These are phyloP conservation scores for Polyporus tsugae DNA, from an alignment of 1,284 basidiomycete species.

Conservation along the genomic window DNA sequence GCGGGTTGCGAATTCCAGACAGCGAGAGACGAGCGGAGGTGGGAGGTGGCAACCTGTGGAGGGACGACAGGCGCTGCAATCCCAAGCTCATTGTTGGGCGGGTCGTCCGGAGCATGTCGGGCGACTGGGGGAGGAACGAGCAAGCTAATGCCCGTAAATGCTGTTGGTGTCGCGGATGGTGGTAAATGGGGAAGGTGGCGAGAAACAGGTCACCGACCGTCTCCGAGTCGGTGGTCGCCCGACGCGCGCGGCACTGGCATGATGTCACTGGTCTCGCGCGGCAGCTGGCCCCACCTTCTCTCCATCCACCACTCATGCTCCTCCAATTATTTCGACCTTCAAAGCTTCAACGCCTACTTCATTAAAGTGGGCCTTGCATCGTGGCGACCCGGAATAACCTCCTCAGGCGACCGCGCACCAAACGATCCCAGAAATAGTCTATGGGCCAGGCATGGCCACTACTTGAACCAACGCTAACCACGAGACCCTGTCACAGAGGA, in stretches of 20 bases:
- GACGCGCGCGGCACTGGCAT: neutral
- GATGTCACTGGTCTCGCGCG: neutral
- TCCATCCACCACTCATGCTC: neutral
- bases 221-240: neutral
- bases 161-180: neutral
- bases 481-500: neutral
- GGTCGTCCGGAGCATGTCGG: conserved; percentile 13
- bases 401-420: neutral
- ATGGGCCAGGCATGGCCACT: neutral
- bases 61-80: conserved; percentile 3
- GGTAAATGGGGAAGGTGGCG: neutral
- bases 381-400: neutral
- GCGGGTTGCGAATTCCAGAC: neutral
- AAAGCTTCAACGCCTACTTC: neutral
- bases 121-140: conserved; percentile 3
- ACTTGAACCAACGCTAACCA: neutral
- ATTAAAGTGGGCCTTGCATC: neutral
- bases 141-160: conserved; percentile 12
- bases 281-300: neutral
- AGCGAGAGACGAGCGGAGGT: neutral
- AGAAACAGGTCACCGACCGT: neutral
- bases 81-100: neutral
- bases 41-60: neutral
- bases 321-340: neutral
- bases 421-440: neutral